These are phyloP conservation scores for Solanum aculeatissimum DNA, from an alignment of 305 asterid genomes.

Conservation along the genomic window DNA sequence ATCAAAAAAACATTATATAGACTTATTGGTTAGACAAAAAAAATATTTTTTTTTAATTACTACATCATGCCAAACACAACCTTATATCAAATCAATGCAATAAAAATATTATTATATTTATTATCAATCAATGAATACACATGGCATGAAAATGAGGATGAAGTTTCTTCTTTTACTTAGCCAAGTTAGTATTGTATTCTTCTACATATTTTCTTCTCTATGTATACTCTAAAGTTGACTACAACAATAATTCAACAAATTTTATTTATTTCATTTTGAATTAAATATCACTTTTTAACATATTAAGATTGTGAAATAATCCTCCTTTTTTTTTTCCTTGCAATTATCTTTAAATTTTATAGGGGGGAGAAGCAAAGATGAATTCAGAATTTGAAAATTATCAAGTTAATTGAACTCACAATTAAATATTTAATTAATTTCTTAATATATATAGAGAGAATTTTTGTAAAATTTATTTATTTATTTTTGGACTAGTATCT, in stretches of 20 bases:
- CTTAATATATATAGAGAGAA: too few species aligned
- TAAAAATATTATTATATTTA: background rate
- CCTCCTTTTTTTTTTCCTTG: background rate
- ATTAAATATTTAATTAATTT: too few species aligned
- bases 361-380: background rate
- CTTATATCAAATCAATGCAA: background rate
- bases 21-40: background rate
- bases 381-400: background rate
- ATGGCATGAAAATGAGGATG: background rate
- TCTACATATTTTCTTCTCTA: background rate
- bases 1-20: too few species aligned
- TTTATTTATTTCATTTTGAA: background rate
- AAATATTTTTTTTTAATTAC: background rate
- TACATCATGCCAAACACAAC: background rate
- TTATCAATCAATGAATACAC: background rate
- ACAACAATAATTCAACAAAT: background rate
- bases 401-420: background rate
- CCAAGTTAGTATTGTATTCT: background rate
- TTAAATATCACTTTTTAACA: too few species aligned
- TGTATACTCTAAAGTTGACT: background rate
- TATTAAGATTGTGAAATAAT: too few species aligned
- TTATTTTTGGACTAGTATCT: background rate
- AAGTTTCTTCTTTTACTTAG: background rate
- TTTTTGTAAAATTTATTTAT: too few species aligned
- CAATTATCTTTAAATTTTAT: background rate